Evolutionary conservation across 2,329 filamentous ascomycete species (phyloP).

Genomic region (Sporothrix schenckii): DNA sequence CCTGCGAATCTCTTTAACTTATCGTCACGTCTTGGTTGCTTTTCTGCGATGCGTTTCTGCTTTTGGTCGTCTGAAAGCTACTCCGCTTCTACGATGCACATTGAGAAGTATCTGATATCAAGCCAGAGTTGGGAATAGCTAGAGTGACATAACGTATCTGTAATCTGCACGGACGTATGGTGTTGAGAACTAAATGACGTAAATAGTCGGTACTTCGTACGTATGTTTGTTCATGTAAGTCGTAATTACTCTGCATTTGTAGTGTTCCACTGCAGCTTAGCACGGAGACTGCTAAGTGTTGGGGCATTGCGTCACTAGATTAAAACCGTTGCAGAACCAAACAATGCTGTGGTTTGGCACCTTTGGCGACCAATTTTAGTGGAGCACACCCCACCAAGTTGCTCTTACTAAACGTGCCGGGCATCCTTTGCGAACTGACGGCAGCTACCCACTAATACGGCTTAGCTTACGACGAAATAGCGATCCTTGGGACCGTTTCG

Average conservation of each 20-base stretch:
- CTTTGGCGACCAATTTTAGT: conserved; percentile 9
- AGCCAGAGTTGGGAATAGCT: too few species aligned
- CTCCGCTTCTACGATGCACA: not conserved
- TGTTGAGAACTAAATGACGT: too few species aligned
- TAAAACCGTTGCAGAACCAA: conserved; percentile 22
- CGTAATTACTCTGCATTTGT: too few species aligned
- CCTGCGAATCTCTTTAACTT: not conserved
- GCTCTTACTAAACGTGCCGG: not conserved
- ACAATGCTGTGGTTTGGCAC: not conserved
- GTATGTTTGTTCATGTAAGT: too few species aligned
- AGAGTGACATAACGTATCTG: too few species aligned
- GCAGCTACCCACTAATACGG: conserved; percentile 17
- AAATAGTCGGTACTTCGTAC: too few species aligned
- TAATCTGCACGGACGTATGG: too few species aligned
- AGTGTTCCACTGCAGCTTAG: not conserved
- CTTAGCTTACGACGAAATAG: conserved; percentile 7
- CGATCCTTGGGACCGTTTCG: conserved; percentile 12
- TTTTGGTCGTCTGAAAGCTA: not conserved
- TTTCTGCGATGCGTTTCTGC: not conserved
- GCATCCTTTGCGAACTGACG: not conserved
- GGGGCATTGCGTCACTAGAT: not conserved
- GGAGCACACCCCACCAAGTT: not conserved
- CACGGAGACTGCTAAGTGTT: not conserved
- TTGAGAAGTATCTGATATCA: too few species aligned
- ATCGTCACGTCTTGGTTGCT: not conserved